Evolutionary conservation across 345 rosid species (phyloP).

Genomic region (Eucalyptus urophylla): DNA sequence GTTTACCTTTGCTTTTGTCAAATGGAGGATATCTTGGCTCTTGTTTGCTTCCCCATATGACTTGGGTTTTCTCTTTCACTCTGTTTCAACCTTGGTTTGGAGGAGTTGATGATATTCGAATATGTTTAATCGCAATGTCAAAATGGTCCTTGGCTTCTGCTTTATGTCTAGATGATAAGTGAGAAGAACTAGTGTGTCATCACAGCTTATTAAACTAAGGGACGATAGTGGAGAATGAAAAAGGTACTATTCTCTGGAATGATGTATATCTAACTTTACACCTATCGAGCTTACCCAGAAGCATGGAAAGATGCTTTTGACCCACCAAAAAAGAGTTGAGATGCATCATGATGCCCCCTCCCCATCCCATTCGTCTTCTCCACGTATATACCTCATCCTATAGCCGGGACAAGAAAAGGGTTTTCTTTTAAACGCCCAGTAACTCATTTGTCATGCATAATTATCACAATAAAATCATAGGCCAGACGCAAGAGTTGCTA

Average conservation of each 20-base stretch:
- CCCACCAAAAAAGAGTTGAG: background rate
- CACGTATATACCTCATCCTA: background rate
- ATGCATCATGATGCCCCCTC: background rate
- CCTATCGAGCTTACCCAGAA: background rate
- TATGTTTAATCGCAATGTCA: background rate
- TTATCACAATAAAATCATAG: background rate
- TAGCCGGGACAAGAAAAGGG: background rate
- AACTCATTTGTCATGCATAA: background rate
- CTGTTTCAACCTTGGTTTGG: background rate
- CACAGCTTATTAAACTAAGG: background rate
- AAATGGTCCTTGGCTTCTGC: background rate
- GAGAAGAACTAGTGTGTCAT: background rate
- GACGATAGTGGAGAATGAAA: background rate
- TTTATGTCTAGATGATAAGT: background rate
- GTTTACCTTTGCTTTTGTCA: background rate
- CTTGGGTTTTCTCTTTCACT: background rate
- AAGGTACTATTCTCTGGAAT: background rate
- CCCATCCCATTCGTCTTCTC: background rate
- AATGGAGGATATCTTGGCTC: background rate
- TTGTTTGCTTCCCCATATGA: background rate
- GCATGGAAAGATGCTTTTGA: background rate
- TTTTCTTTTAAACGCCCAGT: background rate
- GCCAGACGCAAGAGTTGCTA: background rate
- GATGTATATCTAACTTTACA: background rate
- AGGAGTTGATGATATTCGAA: background rate